Evolutionary conservation across 1,284 basidiomycete genomes (phyloP).

Genomic region (Tilletia walkeri): DNA sequence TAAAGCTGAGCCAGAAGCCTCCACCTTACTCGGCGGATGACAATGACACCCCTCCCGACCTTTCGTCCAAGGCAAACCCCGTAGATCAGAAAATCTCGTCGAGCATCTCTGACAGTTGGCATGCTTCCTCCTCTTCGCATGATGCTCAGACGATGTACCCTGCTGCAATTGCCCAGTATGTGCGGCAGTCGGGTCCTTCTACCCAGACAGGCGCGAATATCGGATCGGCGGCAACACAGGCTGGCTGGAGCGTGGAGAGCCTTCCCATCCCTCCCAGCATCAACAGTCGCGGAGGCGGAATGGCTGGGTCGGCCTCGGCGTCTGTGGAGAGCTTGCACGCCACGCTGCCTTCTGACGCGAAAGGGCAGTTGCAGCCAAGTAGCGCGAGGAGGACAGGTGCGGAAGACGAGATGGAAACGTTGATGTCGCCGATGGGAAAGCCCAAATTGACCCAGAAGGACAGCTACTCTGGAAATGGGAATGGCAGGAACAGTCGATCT

Average conservation of each 20-base stretch:
- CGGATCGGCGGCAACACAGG: neutral
- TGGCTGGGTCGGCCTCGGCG: neutral
- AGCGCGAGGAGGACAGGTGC: too few species aligned
- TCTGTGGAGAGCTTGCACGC: neutral
- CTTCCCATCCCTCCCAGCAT: neutral
- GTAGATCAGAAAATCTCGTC: too few species aligned
- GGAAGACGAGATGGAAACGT: neutral
- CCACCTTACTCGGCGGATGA: too few species aligned
- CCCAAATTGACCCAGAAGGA: too few species aligned
- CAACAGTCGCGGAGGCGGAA: neutral
- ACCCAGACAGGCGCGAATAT: neutral
- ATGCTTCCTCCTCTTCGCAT: neutral
- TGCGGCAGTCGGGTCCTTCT: neutral
- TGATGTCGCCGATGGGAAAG: neutral
- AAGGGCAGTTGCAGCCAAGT: too few species aligned
- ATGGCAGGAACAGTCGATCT: too few species aligned
- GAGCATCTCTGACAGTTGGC: too few species aligned
- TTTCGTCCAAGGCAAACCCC: too few species aligned
- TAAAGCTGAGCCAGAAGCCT: neutral
- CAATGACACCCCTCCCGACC: too few species aligned
- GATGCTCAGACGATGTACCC: neutral
- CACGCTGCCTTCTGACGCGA: too few species aligned
- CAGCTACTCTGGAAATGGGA: too few species aligned
- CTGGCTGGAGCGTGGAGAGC: conserved; percentile 6
- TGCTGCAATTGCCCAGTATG: neutral